Base-by-base conservation (phyloP, 2,329 filamentous ascomycete genomes). In the Iodosphaeria phyllophila region DNA sequence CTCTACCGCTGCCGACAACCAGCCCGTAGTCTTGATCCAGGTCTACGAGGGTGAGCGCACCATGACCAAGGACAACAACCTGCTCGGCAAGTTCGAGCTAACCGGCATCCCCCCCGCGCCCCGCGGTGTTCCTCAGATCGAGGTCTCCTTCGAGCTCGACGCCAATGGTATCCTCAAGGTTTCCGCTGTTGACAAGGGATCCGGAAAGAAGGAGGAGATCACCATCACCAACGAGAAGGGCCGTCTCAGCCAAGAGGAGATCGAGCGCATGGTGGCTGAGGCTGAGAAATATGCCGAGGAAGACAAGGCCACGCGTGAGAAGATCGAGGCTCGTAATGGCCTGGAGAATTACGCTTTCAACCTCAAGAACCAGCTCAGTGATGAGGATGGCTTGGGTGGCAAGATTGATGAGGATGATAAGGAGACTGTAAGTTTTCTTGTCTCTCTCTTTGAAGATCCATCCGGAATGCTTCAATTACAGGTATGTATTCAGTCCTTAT, bases 221-320 rank as follows among this genome's bases (percentile, higher is more conserved):
- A 95, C 89, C 42, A 98, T 98, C 51, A 95, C 78, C 60, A 95
- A 98, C 62, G 89, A 98, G 62, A 95, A 95, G 74, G 89, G 89
- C 40, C 86, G 89, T 52, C 75, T 98, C 26, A 83, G 77, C 43
- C 76, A 77, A 46, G 89, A 98, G 41, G 89, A 98, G 56, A 98
- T 98, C 42, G 86, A 95, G 56, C 89, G 89, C 55, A 98, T 98
- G 89, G 83, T 98, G 36, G 74, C 76, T 40, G 89, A 98, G 60
- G 89, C 89, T 32, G 89, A 95, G 72, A 80, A 93, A 62, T 95
- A 84, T 52, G 89, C 89, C 48, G 89, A 98, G 56, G 89, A 95
- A 60, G 89, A 98, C 65, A 95, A 95, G 73, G 84, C 84, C 35
- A 91, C 80, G 46, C 82, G 83, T 50, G 80, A 89, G 63, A 84